Percentiles rank a stretch among this genome's conserved stretches.
Evolutionary conservation across 495 filamentous ascomycete species (phyloP).

Genomic region (Penicillium crystallinum): DNA sequence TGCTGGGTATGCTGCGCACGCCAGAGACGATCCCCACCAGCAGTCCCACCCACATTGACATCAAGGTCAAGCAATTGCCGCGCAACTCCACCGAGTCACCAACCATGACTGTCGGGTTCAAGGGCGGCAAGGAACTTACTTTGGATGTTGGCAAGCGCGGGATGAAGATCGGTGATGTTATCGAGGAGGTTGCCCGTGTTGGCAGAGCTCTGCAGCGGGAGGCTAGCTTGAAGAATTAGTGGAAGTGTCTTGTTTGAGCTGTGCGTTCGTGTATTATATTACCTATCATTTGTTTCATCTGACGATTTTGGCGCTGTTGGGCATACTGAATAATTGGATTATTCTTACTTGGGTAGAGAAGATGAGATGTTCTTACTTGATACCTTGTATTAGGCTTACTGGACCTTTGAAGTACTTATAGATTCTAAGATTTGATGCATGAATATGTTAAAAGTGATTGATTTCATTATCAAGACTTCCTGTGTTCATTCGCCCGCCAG

Average conservation of each 20-base stretch:
- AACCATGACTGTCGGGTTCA: constrained; percentile 62
- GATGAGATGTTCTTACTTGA: neutral
- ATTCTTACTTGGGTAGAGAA: neutral
- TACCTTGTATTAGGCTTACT: neutral
- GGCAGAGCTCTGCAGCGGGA: constrained; percentile 73
- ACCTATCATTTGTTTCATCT: constrained; percentile 7
- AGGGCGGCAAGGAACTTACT: constrained; percentile 48
- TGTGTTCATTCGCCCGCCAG: neutral
- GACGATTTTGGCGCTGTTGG: constrained; percentile 6
- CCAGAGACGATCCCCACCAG: constrained; percentile 65
- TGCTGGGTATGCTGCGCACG: constrained; percentile 71
- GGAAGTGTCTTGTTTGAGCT: constrained; percentile 4
- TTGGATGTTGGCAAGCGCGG: constrained; percentile 78
- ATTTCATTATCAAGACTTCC: neutral
- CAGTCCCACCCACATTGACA: constrained; percentile 67
- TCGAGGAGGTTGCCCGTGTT: constrained; percentile 87
- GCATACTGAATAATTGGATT: neutral
- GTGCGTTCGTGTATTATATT: constrained; percentile 30
- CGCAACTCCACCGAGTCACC: constrained; percentile 49
- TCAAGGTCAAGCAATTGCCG: constrained; percentile 63
- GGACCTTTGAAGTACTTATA: too few species aligned
- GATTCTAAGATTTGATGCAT: neutral
- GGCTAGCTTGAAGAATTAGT: constrained; percentile 59
- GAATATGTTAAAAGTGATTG: neutral
- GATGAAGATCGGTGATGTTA: constrained; percentile 78